phyloP scores from a whole-genome alignment of 2,329 filamentous ascomycete species.

The Stylonectria norvegica region DNA sequence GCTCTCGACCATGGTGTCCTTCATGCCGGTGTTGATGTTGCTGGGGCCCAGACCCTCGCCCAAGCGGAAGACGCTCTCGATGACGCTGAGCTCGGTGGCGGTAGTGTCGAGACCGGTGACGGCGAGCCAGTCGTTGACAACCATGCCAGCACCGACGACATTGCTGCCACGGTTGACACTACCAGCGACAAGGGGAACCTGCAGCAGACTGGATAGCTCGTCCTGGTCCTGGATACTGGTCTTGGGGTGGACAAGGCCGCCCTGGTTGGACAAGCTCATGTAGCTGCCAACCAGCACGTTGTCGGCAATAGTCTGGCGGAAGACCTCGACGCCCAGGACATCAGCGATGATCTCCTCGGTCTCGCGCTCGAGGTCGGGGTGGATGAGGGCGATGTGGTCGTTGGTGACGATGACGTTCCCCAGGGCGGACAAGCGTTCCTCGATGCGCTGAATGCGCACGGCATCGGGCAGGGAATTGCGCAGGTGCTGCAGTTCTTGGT shows the following conservation, averaged over 20 bases:
- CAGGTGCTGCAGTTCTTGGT: constrained; percentile 96
- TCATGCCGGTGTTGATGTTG: constrained; percentile 78
- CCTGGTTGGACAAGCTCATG: constrained; percentile 94
- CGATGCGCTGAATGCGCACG: constrained; percentile 94
- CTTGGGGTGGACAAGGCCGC: constrained; percentile 95
- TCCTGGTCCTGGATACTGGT: constrained; percentile 97
- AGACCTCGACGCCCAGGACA: constrained; percentile 83
- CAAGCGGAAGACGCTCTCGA: constrained; percentile 93
- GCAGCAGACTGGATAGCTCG: constrained; percentile 86
- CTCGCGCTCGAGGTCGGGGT: constrained; percentile 95
- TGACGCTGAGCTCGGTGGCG: constrained; percentile 93
- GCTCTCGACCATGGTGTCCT: constrained; percentile 98
- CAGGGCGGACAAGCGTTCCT: constrained; percentile 91
- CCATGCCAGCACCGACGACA: constrained; percentile 76
- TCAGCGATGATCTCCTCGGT: constrained; percentile 98
- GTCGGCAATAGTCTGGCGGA: constrained; percentile 91
- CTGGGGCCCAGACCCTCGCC: constrained; percentile 80
- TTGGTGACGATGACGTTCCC: constrained; percentile 97
- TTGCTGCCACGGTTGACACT: constrained; percentile 89
- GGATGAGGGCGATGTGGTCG: constrained; percentile 93
- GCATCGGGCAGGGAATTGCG: constrained; percentile 89
- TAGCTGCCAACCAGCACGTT: constrained; percentile 96
- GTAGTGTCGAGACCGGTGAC: constrained; percentile 92
- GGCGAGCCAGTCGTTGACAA: constrained; percentile 82
- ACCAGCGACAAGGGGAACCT: constrained; percentile 93